These are phyloP conservation scores for Theileria luwenshuni DNA, from an alignment of 169 alveolate genomes.

Conservation along the genomic window DNA sequence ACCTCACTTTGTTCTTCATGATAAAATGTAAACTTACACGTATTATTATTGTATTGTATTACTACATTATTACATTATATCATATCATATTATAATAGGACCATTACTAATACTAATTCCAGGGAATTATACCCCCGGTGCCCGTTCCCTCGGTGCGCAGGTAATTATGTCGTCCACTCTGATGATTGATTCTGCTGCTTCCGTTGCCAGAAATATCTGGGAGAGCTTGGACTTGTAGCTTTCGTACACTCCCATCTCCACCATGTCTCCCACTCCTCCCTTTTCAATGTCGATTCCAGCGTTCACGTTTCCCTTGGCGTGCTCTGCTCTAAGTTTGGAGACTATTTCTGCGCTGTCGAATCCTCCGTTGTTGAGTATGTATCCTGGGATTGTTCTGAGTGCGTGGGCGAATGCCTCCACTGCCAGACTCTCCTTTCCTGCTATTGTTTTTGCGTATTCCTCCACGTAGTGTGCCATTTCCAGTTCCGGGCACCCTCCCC, in stretches of 20 bases:
- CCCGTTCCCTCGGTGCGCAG: conserved; percentile 97
- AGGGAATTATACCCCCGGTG: conserved; percentile 46
- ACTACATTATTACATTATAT: not conserved
- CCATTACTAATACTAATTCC: not conserved
- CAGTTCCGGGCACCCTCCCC: conserved; percentile 99
- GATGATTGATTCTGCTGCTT: conserved; percentile 98
- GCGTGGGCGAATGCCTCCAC: conserved; percentile 98
- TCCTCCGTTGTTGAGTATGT: conserved; percentile 97
- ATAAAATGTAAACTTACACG: conserved; percentile 3
- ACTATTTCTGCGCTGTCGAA: conserved; percentile 97
- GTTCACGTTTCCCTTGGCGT: conserved; percentile 86
- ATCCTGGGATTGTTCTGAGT: conserved; percentile 94
- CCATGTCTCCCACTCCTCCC: conserved; percentile 94
- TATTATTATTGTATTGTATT: not conserved
- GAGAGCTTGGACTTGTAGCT: conserved; percentile 95
- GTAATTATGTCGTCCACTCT: conserved; percentile 98
- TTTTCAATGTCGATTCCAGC: conserved; percentile 92
- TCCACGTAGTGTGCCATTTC: conserved; percentile 97
- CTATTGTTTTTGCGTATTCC: conserved; percentile 89
- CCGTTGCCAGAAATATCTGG: conserved; percentile 96
- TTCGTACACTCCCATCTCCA: conserved; percentile 93
- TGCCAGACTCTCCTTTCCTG: conserved; percentile 96
- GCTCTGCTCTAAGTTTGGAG: conserved; percentile 93
- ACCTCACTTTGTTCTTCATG: no score
- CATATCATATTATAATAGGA: not conserved